Evolutionary conservation across 2,329 filamentous ascomycete species (phyloP), one percentile per base, ranked within the genome.

Genomic region (Phaeosphaeria sp.): DNA sequence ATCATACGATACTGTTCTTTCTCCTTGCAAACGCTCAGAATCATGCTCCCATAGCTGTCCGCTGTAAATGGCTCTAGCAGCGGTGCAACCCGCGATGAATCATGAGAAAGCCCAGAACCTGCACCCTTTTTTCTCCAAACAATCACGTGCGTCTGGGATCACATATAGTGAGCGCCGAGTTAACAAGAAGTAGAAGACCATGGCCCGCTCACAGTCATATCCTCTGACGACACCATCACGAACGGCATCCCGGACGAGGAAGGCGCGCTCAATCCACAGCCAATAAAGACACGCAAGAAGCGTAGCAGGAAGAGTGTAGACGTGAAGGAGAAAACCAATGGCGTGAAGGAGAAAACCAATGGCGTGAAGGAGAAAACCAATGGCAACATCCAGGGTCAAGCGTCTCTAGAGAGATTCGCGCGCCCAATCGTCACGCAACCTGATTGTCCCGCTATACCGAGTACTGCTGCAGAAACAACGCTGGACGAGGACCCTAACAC

Each of bases 61-160:
- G 36, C 33, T 39, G 56, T 76, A 62, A 64, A 79, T 79, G 77
- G 76, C 76, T 63, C 64, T 74, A 46, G 53, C 71, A 59, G 71
- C 68, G 61, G 73, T 77, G 60, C 69, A 72, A 42, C 61, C 69
- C 54, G 75, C 72, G 57, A 79, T 79, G 76, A 69, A 72, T 70
- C 62, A 74, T 40, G 76, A 75, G 53, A 67, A 71, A 49, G 66
- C 64, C 51, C 70, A 76, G 60, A 65, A 53, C 59, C 53, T 78
- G 49, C 77, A 79, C 61, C 76, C 77, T 25, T 78, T 79, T 69
- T 79, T 79, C 55, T 61, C 71, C 24, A 77, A 75, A 54, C 59
- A 67, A 15, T 18, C 22, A n/a, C 46, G 52, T 53, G 40, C 24
- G 33, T 53, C 27, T 4, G 1, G 7, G 21, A 18, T 22, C 5